Conservation (phyloP, 345 rosid genomes). For the Gossypium sturtianum region DNA sequence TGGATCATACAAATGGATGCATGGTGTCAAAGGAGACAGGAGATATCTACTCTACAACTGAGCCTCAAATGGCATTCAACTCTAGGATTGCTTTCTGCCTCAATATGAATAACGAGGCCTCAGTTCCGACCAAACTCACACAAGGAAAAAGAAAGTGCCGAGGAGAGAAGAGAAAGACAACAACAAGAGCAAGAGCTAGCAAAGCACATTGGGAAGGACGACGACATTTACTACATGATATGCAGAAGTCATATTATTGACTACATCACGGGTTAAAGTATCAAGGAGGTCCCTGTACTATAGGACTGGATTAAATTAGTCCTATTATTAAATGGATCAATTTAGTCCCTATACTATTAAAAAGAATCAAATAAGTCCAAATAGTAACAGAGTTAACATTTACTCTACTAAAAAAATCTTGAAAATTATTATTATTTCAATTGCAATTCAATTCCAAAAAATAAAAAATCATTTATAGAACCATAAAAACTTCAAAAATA, state of each 20-base stretch:
- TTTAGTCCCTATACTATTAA: too few relatives aligned
- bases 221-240: conserved; percentile 25
- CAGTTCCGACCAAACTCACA: conserved; percentile 54
- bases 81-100: conserved; percentile 55
- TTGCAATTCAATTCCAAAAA: too few relatives aligned
- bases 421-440: too few relatives aligned
- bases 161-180: conserved; percentile 49
- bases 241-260: not conserved
- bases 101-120: conserved; percentile 56
- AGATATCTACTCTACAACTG: conserved; percentile 55
- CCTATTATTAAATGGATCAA: too few relatives aligned
- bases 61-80: conserved; percentile 48
- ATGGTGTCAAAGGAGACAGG: conserved; percentile 57
- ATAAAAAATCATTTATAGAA: too few relatives aligned
- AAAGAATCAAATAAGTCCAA: too few relatives aligned
- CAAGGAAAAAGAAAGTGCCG: conserved; percentile 50
- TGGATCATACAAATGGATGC: conserved; percentile 47
- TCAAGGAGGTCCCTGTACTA: too few relatives aligned
- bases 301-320: too few relatives aligned
- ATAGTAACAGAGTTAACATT: too few relatives aligned
- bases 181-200: conserved; percentile 55
- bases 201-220: conserved; percentile 54
- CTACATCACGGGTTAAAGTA: not conserved
- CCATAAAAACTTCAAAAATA: too few relatives aligned
- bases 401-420: too few relatives aligned